Evolutionary conservation across 306 rosid genomes (phyloP), one percentile per base, ranked within the genome.

Genomic region (Dalbergia cultrata): DNA sequence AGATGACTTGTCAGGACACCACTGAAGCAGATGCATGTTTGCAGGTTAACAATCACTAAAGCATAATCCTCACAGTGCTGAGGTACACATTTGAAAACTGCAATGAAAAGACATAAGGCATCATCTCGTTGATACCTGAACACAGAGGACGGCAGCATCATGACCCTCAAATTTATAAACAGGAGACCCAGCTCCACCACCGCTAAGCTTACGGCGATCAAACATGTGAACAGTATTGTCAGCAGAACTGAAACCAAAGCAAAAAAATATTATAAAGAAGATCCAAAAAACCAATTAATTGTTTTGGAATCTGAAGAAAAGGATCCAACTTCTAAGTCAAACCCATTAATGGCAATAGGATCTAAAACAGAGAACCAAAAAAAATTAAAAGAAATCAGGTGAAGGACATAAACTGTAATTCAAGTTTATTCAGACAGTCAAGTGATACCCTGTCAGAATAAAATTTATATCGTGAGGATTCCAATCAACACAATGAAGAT

Each of bases 401-500:
- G 50, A 71, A 79, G 13, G 9, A 58, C 31, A 47, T 33, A 70
- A 59, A 43, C 31, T 44, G 50, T 44, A 58, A 71, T 77, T 63
- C 45, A 71, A 31, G 26, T 54, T 82, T 34, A 83, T 65, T 57
- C 41, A 75, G 45, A 57, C 34, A 39, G 68, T 52, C 19, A 63
- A 52, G 62, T 49, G 33, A 63, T 91, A 93, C 98, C 98, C 98
- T 59, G 98, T 94, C 77, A 94, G 79, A 81, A 94, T 89, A 68
- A 85, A 88, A 78, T 93, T 95, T 58, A 85, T 86, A 67, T 93
- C 89, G 72, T 89, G 98, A 68, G 94, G 92, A 83, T 82, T 90
- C 99, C 99, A 95, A 88, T 95, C 99, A 79, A 95, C 98, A 86
- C 97, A 93, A 82, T 95, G 99, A 76, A 95, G 87, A 89, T 93